Evolutionary conservation across 2,329 filamentous ascomycete genomes (phyloP).

Genomic region (Fusarium solani-melongenae): DNA sequence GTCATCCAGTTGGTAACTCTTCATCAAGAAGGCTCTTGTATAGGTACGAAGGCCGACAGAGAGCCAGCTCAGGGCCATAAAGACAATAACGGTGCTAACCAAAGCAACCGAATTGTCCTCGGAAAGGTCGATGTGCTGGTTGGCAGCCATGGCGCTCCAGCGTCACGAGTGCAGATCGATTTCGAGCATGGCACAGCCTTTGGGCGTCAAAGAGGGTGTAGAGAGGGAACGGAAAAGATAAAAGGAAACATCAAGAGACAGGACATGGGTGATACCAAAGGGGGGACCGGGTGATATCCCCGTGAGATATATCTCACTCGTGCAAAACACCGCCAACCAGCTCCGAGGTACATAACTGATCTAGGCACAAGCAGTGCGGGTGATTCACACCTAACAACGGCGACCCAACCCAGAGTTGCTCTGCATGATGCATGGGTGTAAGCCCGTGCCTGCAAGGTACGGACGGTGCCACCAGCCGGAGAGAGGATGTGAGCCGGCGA

Average conservation of each 20-base stretch:
- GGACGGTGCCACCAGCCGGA: slow-evolving; percentile 20
- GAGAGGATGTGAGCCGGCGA: slow-evolving; percentile 19
- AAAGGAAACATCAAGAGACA: slow-evolving; percentile 2
- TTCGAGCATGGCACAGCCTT: slow-evolving; percentile 35
- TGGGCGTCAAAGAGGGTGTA: neutral
- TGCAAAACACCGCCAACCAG: slow-evolving; percentile 15
- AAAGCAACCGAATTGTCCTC: slow-evolving; percentile 54
- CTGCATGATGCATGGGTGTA: slow-evolving; percentile 24
- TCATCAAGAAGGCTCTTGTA: slow-evolving; percentile 56
- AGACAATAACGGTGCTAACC: slow-evolving; percentile 49
- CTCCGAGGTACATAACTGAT: slow-evolving; percentile 14
- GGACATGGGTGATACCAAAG: slow-evolving; percentile 1
- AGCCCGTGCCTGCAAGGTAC: slow-evolving; percentile 41
- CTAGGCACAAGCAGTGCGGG: slow-evolving; percentile 17
- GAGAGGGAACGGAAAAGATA: neutral
- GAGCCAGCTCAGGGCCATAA: slow-evolving; percentile 55
- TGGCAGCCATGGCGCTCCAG: slow-evolving; percentile 46
- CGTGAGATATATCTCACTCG: slow-evolving; percentile 35
- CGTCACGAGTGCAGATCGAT: slow-evolving; percentile 29
- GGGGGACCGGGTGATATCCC: slow-evolving; percentile 12
- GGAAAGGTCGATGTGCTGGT: slow-evolving; percentile 46
- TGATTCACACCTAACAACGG: slow-evolving; percentile 14
- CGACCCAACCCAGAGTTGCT: slow-evolving; percentile 21
- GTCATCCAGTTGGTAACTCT: slow-evolving; percentile 61
- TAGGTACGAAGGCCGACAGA: slow-evolving; percentile 58